These are phyloP conservation scores for Vicia villosa DNA, from an alignment of 306 rosid genomes.

Conservation along the genomic window DNA sequence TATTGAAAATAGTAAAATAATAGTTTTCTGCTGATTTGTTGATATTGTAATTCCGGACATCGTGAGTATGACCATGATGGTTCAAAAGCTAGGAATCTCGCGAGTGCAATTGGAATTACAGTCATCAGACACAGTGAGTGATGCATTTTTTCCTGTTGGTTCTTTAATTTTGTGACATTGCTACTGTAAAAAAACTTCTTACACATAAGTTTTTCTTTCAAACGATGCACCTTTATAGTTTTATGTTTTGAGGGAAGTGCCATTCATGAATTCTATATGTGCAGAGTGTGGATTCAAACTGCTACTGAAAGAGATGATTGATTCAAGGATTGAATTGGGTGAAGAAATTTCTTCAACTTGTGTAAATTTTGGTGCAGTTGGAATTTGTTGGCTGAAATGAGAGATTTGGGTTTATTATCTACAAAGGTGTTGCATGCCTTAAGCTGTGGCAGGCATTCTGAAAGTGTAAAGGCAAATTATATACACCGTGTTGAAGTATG, in stretches of 20 bases:
- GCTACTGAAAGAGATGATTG: too few relatives aligned
- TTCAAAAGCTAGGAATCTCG: constrained; percentile 80
- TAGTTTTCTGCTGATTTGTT: constrained; percentile 33
- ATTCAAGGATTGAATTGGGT: too few relatives aligned
- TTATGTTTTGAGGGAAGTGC: constrained; percentile 22
- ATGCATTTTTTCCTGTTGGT: constrained; percentile 27
- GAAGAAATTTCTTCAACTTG: too few relatives aligned
- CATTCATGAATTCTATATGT: constrained; percentile 45
- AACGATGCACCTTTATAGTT: constrained; percentile 2
- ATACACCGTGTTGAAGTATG: too few relatives aligned
- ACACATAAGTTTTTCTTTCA: constrained; percentile 54
- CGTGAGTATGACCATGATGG: constrained; percentile 87
- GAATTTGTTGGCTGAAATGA: too few relatives aligned
- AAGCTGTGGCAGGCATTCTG: too few relatives aligned
- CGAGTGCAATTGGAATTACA: constrained; percentile 72
- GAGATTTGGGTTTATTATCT: too few relatives aligned
- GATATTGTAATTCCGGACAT: constrained; percentile 63
- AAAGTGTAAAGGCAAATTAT: too few relatives aligned
- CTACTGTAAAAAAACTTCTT: constrained; percentile 87
- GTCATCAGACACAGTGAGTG: constrained; percentile 92
- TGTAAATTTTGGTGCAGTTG: too few relatives aligned
- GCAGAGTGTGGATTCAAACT: constrained; percentile 96
- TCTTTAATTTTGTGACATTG: constrained; percentile 20
- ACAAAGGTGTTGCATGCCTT: too few relatives aligned
- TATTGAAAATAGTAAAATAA: too few relatives aligned